Evolutionary conservation across 73 alveolate species (phyloP), one percentile per base, ranked within the genome.

Genomic region (Tetrahymena malaccensis): DNA sequence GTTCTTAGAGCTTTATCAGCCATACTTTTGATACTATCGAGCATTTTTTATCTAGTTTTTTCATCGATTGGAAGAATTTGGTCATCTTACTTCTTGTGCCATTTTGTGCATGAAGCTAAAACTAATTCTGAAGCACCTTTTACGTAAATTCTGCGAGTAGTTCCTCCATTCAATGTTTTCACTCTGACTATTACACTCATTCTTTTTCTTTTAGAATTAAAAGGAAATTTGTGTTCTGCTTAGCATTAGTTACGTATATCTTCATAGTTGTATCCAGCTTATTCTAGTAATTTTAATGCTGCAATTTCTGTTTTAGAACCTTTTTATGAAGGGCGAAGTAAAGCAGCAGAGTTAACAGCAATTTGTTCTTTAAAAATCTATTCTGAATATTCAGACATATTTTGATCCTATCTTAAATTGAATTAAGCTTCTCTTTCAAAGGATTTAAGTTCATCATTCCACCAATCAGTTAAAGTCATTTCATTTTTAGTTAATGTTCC

Each of bases 1-100:
- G 99, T 98, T 96, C 99, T 97, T 10, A 96, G 95, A n/a, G 98
- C 98, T 50, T 95, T 94, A 44, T 93, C 94, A 35, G 99, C 99
- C 97, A 98, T 97, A 3, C 94, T 96, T 4, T 95, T 97, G 15
- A 97, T 97, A 70, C 94, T 94, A 0, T 55, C 35, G 0, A 13
- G 44, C 94, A 94, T 95, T 21, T n/a, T 43, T 85, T 85, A 43
- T 85, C 25, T 85, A 38, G 94, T 85, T n/a, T n/a, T 27, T 85
- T 85, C 57, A 85, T 19, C 85, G 21, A 93, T 70, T 5, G 89
- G 89, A n/a, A 70, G 89, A 22, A 70, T n/a, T 31, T 70, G 10
- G 37, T 70, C 89, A 70, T 70, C 89, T 31, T 70, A 70, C 89
- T 70, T 70, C 19, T 31, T 70, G 27, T 70, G 89, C 89, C 89